Evolutionary conservation across 306 rosid genomes (phyloP), one percentile per base, ranked within the genome.

Genomic region (Cicer bijugum): DNA sequence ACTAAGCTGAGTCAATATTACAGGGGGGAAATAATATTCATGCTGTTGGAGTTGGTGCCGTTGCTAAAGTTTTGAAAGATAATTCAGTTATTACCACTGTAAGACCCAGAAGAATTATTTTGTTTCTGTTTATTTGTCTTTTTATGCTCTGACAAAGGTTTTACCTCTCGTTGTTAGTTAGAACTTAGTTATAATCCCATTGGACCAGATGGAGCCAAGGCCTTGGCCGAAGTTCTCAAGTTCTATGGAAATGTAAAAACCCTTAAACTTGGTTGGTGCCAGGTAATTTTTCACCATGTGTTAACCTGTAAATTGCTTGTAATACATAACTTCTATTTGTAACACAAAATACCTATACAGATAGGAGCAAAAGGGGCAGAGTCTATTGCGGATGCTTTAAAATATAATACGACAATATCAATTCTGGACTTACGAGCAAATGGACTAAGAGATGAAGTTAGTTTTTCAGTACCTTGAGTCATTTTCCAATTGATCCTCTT

Each of bases 211-310:
- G 97, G 98, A 80, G 98, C 93, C 81, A 83, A 89, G 82, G 91
- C 87, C 72, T 82, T 94, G 76, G 87, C 95, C 33, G 98, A 94
- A 86, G 86, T 94, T 80, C 85, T 94, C 37, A 94, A 94, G 79
- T 94, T 94, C 78, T 89, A 89, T 62, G 98, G 98, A 75, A 94
- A 85, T 62, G 19, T 94, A 69, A 86, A 84, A 76, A 88, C 82
- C 77, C 98, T 94, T 19, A 94, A 89, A 88, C 97, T 94, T 81
- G 98, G 98, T 48, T 94, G 98, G 98, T 94, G 98, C 85, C 93
- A 94, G 98, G 98, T 94, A 83, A 86, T 67, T 65, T 56, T 79
- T 38, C 23, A 72, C 67, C 82, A 9, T 51, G 63, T 15, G 17
- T 56, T 10, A 37, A 75, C 50, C 63, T 76, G 62, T 47, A 38